Evolutionary conservation across 2,329 filamentous ascomycete genomes (phyloP), one percentile per base, ranked within the genome.

Genomic region (Tothia fuscella): DNA sequence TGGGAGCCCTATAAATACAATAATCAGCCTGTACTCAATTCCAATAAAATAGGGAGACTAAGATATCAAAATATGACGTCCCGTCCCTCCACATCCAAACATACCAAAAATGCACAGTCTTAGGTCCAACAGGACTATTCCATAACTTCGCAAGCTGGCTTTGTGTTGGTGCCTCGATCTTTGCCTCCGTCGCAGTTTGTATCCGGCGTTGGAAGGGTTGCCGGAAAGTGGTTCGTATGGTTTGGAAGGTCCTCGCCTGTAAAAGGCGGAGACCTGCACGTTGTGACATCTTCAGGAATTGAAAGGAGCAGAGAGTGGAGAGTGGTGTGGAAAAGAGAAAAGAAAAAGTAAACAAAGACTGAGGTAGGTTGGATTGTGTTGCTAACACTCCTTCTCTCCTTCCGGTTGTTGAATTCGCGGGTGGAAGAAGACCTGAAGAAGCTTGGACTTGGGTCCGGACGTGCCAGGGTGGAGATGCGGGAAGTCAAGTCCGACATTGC

Each of bases 71-170:
- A 14, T 25, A 26, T 36, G 29, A 17, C 16, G 17, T 34, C 29
- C 9, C 21, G 13, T 24, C 14, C 29, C 22, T 32, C 26, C 12
- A 30, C 16, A 19, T n/a, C n/a, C 14, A 4, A 46, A 57, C 71
- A 50, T 69, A 89, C 89, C 91, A 98, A 69, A 98, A 98, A 66
- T 98, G 91, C 55, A 98, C 91, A 48, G 91, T 98, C 80, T 72
- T 67, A 40, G 65, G 64, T 6, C 68, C 68, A 43, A 72, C 59
- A 25, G 62, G 60, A 41, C 61, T 63, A 53, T 68, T 64, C 63
- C 60, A 65, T 7, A 43, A 25, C 41, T 36, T 38, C 3, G 29
- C 5, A 33, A 43, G 31, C n/a, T 13, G 25, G 32, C 20, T 38
- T 16, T 43, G 31, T n/a, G 19, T 20, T 2, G 32, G 22, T 13